Evolutionary conservation across 352 stramenopile genomes (phyloP).

Genomic region (Phytophthora niederhauseri): DNA sequence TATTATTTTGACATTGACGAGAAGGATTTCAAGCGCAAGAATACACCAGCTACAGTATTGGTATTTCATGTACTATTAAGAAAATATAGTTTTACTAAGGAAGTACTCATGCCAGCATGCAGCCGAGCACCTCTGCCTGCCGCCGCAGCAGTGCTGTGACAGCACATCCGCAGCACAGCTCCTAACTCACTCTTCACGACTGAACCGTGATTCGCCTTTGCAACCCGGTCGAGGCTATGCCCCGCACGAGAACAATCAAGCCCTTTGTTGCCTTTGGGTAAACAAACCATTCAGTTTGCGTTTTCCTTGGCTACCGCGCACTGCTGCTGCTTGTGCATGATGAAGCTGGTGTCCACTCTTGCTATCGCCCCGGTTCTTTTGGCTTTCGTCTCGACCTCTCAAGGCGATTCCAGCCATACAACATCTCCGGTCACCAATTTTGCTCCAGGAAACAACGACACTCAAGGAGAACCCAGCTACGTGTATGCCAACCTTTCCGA

Average conservation of each 20-base stretch:
- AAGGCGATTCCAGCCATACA: slow-evolving; percentile 3
- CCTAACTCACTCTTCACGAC: not conserved
- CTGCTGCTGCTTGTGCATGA: not conserved
- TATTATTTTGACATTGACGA: too few relatives aligned
- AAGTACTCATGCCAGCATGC: too few relatives aligned
- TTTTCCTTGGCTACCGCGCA: not conserved
- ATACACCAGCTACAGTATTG: too few relatives aligned
- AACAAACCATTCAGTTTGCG: not conserved
- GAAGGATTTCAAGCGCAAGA: too few relatives aligned
- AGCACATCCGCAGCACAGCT: not conserved
- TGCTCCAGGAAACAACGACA: slow-evolving; percentile 1
- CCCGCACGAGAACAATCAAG: not conserved
- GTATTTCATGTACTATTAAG: too few relatives aligned
- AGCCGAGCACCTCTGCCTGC: not conserved
- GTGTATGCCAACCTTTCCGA: not conserved
- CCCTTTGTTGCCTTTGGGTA: not conserved
- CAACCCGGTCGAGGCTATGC: not conserved
- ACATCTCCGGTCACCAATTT: not conserved
- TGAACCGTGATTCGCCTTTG: not conserved
- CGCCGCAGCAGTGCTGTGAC: not conserved
- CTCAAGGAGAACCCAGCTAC: not conserved
- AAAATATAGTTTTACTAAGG: too few relatives aligned
- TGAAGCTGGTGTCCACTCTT: not conserved
- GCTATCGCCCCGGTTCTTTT: not conserved
- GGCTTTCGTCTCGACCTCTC: not conserved